Evolutionary conservation across 2,329 filamentous ascomycete species (phyloP), one percentile per base, ranked within the genome.

Genomic region (Botrytis elliptica): DNA sequence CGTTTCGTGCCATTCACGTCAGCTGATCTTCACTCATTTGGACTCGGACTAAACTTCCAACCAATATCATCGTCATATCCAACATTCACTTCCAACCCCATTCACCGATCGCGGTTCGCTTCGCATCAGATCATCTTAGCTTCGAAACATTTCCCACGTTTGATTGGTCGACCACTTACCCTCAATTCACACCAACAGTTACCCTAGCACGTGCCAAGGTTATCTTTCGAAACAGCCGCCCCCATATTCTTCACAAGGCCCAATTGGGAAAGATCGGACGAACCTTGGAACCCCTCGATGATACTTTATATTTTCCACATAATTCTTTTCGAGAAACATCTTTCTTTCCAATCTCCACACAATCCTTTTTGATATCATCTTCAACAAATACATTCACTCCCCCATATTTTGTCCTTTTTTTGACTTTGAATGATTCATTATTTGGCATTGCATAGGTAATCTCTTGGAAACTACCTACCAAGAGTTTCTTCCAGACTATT

Each of bases 51-150:
- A 12, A 44, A 29, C 25, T 36, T 55, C 16, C 36, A 42, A 6
- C 36, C 46, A 55, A 69, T 69, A 57, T 69, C 36, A 69, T 69
- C 49, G 4, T 69, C 33, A 29, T 6, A 69, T 57, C 20, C 25
- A 57, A 25, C 29, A 22, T 55, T 68, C 65, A 40, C 52, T 38
- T 29, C 44, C 38, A 65, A 42, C 20, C 4, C n/a, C 44, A 38
- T 65, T 33, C 25, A n/a, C 22, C 2, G 25, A 42, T 42, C 25
- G 3, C 7, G 1, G 10, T 66, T 68, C 65, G 33, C 46, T 68
- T 57, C 29, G 46, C 1, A 29, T 68, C 65, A 68, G 22, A 55
- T 68, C n/a, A 22, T 49, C 44, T 68, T 55, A 25, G 46, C 10
- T n/a, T 40, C 36, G 14, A 55, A 68, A 55, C 65, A 14, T 8